A percentile compares a stretch with the other conserved stretches of the same genome.
These are phyloP conservation scores for Clonostachys sp. DNA, from an alignment of 2,329 filamentous ascomycete genomes.

Conservation along the genomic window DNA sequence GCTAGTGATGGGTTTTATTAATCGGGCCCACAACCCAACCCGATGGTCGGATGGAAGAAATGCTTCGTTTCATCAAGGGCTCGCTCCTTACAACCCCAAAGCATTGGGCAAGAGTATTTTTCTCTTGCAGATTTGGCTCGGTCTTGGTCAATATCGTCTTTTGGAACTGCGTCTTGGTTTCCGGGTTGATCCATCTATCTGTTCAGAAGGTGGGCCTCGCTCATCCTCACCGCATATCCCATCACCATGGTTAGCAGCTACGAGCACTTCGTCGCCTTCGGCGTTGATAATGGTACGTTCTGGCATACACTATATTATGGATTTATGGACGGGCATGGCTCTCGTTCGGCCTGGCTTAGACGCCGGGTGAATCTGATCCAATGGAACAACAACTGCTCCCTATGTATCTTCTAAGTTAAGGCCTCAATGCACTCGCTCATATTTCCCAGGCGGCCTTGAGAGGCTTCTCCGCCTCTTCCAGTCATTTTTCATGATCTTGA, in stretches of 20 bases:
- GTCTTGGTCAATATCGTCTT: neutral
- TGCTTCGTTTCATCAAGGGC: neutral
- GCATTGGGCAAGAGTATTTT: neutral
- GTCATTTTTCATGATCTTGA: conserved; percentile 40
- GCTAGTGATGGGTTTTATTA: too few relatives aligned
- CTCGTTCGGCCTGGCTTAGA: too few relatives aligned
- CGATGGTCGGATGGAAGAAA: too few relatives aligned
- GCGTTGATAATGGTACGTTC: conserved; percentile 38
- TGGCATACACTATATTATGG: neutral
- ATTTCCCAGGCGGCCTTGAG: conserved; percentile 50
- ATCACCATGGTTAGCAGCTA: conserved; percentile 16
- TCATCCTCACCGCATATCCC: neutral
- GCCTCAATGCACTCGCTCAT: conserved; percentile 6
- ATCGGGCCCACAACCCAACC: too few relatives aligned
- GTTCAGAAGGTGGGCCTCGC: too few relatives aligned
- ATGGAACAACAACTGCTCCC: neutral
- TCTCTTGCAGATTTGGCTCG: neutral
- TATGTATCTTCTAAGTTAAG: neutral
- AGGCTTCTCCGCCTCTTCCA: conserved; percentile 56
- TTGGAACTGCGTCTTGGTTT: neutral
- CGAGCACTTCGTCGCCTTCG: conserved; percentile 35
- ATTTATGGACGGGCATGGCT: neutral
- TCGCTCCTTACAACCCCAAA: neutral
- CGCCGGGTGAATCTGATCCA: too few relatives aligned
- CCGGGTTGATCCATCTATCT: neutral